These are phyloP conservation scores for Orychophragmus violaceus DNA, from an alignment of 345 rosid genomes.

Conservation along the genomic window DNA sequence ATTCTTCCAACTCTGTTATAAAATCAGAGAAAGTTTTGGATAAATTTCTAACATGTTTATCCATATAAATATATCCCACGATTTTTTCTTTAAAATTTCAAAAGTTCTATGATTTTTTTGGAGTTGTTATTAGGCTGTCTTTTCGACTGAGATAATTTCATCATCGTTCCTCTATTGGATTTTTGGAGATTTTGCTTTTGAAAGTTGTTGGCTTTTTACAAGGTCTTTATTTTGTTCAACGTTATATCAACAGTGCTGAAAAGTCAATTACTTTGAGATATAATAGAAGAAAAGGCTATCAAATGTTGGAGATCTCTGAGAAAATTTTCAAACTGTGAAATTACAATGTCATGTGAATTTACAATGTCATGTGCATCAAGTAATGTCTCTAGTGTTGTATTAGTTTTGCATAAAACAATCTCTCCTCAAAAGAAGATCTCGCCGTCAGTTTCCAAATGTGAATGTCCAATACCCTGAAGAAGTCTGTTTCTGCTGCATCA, in stretches of 20 bases:
- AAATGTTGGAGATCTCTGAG: neutral
- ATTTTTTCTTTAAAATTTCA: no score
- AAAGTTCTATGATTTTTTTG: no score
- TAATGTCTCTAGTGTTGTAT: neutral
- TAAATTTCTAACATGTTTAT: no score
- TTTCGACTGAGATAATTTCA: conserved; percentile 14
- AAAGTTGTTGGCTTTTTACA: neutral
- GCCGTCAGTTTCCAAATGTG: conserved; percentile 19
- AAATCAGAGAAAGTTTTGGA: no score
- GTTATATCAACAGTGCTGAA: neutral
- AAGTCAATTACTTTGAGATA: no score
- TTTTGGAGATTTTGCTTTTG: conserved; percentile 10
- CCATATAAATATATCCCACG: no score
- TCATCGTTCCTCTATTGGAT: conserved; percentile 1
- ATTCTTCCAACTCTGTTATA: no score
- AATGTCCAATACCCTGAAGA: conserved; percentile 11
- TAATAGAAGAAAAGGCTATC: neutral
- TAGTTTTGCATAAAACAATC: no score
- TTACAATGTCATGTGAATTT: no score
- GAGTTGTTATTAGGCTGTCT: conserved; percentile 19
- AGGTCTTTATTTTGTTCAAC: neutral
- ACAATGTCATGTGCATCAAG: conserved; percentile 11
- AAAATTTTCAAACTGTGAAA: no score
- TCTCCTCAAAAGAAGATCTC: neutral
- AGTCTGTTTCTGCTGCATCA: conserved; percentile 9